A percentile compares a stretch with the other conserved stretches of the same genome.
These are phyloP conservation scores for Ilex asprella DNA, from an alignment of 257 asterid genomes.

Conservation along the genomic window DNA sequence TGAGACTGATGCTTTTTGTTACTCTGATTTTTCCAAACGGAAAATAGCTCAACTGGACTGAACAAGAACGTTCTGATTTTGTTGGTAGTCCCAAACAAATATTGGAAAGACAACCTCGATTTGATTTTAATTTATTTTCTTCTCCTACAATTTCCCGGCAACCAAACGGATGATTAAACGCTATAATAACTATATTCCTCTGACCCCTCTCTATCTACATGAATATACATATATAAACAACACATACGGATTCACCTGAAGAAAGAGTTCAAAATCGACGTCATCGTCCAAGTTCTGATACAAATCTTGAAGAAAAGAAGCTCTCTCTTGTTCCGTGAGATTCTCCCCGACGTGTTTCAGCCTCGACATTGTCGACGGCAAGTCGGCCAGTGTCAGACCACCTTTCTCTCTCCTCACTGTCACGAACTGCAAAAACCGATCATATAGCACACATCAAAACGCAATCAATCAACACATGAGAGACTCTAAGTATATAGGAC, in stretches of 20 bases:
- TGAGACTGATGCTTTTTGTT: neutral
- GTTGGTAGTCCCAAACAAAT: neutral
- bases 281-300: conserved; percentile 59
- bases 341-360: conserved; percentile 84
- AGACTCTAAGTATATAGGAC: neutral
- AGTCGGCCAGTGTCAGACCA: conserved; percentile 58
- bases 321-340: conserved; percentile 74
- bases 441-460: neutral
- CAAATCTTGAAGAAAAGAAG: conserved; percentile 58
- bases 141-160: neutral
- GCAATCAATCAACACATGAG: neutral
- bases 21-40: neutral
- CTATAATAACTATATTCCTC: too few species aligned
- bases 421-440: conserved; percentile 43
- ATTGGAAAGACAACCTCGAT: neutral
- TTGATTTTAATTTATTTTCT: neutral
- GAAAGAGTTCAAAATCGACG: conserved; percentile 87
- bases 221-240: neutral
- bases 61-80: neutral
- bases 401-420: conserved; percentile 75
- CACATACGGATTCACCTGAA: conserved; percentile 50
- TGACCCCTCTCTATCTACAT: neutral
- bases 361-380: conserved; percentile 76
- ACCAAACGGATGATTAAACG: neutral
- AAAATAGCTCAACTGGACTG: neutral